These are phyloP conservation scores for Lepidium didymum DNA, from an alignment of 345 rosid genomes.

Conservation along the genomic window DNA sequence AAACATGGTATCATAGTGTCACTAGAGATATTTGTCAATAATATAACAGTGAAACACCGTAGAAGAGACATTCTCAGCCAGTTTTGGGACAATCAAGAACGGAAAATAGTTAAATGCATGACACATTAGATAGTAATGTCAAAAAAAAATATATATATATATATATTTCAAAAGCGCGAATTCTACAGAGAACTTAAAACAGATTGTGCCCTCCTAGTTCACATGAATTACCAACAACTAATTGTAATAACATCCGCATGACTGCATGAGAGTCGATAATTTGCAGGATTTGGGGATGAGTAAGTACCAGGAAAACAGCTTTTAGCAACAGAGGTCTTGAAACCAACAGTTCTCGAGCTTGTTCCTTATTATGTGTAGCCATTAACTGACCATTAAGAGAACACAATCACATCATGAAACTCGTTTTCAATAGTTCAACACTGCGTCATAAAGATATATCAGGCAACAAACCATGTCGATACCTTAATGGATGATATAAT, in stretches of 20 bases:
- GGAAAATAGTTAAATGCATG: not conserved
- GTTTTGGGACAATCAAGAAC: not conserved
- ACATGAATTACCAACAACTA: not conserved
- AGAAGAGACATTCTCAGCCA: not conserved
- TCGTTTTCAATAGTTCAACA: not conserved
- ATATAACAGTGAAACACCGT: not conserved
- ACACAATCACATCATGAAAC: constrained; percentile 10
- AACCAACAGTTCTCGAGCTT: constrained; percentile 65
- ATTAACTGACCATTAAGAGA: constrained; percentile 39
- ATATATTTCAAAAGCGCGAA: not conserved
- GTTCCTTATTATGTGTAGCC: constrained; percentile 68
- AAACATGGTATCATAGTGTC: constrained; percentile 1
- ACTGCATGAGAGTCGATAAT: not conserved
- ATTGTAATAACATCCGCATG: not conserved
- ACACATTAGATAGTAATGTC: not conserved
- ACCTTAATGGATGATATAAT: constrained; percentile 79
- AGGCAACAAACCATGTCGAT: not conserved
- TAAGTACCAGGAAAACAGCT: constrained; percentile 80
- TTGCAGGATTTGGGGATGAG: not conserved
- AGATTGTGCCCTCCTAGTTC: not conserved
- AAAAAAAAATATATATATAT: not conserved
- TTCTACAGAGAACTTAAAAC: not conserved
- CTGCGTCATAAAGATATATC: not conserved
- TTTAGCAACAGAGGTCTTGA: constrained; percentile 68
- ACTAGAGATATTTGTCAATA: not conserved